Conservation (phyloP, 441 rosid species). For the Adansonia gregorii region DNA sequence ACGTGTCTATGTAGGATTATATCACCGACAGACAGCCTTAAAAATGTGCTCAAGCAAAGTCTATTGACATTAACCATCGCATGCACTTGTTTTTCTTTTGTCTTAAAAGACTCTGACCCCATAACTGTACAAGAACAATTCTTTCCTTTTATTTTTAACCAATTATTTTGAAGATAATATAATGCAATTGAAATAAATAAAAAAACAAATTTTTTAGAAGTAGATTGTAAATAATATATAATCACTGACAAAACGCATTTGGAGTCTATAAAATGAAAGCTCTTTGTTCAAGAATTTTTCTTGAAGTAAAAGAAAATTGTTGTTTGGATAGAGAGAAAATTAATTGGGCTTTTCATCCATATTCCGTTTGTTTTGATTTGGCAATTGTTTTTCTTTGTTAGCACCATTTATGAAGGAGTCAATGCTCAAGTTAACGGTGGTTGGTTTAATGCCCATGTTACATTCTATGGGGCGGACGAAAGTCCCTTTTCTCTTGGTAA, state of each 20-base stretch:
- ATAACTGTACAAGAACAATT: slow-evolving; percentile 26
- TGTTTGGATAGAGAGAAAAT: slow-evolving; percentile 25
- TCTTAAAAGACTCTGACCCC: not conserved
- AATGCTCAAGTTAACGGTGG: slow-evolving; percentile 34
- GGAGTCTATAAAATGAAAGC: slow-evolving; percentile 24
- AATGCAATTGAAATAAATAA: too few relatives aligned
- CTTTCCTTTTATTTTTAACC: not conserved
- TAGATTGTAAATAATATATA: too few relatives aligned
- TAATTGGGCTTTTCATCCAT: slow-evolving; percentile 23
- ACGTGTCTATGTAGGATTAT: too few relatives aligned
- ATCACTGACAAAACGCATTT: slow-evolving; percentile 47
- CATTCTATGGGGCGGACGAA: slow-evolving; percentile 79
- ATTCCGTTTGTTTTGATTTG: slow-evolving; percentile 32
- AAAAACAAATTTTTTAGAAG: too few relatives aligned
- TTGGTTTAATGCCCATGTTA: slow-evolving; percentile 74
- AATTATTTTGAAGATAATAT: not conserved
- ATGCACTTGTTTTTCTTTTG: not conserved
- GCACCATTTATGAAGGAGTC: slow-evolving; percentile 37
- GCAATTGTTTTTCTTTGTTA: slow-evolving; percentile 32
- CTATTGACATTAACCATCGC: not conserved
- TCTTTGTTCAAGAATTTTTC: slow-evolving; percentile 15
- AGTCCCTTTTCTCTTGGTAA: slow-evolving; percentile 78
- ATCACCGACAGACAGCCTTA: slow-evolving; percentile 17
- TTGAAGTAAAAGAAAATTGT: not conserved
- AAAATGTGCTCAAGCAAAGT: not conserved